Conservation (phyloP, 495 filamentous ascomycete species). For the Jackrogersella minutella region DNA sequence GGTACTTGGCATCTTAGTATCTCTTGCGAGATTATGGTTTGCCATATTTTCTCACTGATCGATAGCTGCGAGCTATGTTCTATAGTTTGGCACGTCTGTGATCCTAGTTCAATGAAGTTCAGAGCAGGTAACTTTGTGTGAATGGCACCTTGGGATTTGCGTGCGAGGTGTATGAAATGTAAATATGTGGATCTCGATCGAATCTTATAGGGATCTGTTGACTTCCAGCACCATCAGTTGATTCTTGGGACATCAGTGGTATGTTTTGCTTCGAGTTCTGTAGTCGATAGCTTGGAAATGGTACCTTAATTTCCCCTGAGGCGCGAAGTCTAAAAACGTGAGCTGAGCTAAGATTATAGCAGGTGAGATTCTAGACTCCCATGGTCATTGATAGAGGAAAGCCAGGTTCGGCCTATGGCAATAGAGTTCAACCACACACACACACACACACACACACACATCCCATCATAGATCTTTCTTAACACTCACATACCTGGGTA, state of each 20-base stretch:
- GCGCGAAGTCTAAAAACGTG: not conserved
- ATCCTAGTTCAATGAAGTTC: too few species aligned
- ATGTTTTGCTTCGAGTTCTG: not conserved
- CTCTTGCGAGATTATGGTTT: too few species aligned
- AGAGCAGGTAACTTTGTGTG: too few species aligned
- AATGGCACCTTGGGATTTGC: too few species aligned
- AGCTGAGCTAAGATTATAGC: conserved; percentile 7
- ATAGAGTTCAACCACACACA: not conserved
- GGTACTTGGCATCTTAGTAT: not conserved
- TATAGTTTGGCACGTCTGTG: not conserved
- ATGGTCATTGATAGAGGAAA: not conserved
- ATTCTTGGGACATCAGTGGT: not conserved
- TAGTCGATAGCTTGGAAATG: too few species aligned
- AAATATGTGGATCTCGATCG: too few species aligned
- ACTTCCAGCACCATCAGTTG: not conserved
- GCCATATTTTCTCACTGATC: not conserved
- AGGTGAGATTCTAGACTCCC: conserved; percentile 17
- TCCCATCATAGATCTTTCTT: too few species aligned
- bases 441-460: too few species aligned
- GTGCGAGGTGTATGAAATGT: too few species aligned
- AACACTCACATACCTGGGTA: too few species aligned
- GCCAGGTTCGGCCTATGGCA: conserved; percentile 10
- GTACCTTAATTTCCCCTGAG: too few species aligned
- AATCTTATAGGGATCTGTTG: too few species aligned
- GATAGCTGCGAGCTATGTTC: not conserved